Evolutionary conservation across 306 rosid genomes (phyloP).

Genomic region (Quillaja saponaria): DNA sequence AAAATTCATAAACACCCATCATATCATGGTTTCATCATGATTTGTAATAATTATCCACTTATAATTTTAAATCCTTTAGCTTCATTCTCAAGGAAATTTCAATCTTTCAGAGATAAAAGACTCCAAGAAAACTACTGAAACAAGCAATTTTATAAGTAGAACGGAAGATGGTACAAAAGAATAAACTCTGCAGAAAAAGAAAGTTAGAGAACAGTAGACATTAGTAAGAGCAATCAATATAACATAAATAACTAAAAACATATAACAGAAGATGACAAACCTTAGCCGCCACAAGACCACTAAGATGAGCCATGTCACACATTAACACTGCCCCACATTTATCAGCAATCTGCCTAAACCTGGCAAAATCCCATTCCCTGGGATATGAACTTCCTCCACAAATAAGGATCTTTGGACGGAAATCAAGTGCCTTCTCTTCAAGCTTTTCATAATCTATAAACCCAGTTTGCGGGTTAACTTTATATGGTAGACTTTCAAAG

Average conservation of each 20-base stretch:
- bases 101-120: neutral
- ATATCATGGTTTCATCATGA: constrained; percentile 6
- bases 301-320: constrained; percentile 94
- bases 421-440: constrained; percentile 79
- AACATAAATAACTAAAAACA: neutral
- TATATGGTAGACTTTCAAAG: constrained; percentile 73
- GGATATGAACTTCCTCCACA: constrained; percentile 93
- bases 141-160: too few relatives aligned
- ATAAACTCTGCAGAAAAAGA: neutral
- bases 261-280: constrained; percentile 33
- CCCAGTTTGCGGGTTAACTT: constrained; percentile 74
- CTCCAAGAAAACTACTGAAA: neutral
- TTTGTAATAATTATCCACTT: neutral
- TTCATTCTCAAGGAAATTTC: neutral
- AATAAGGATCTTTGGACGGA: constrained; percentile 76
- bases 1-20: neutral
- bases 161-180: too few relatives aligned
- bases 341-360: constrained; percentile 74
- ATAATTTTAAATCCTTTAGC: neutral
- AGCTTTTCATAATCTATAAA: constrained; percentile 75
- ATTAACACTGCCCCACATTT: constrained; percentile 77
- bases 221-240: neutral
- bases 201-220: neutral
- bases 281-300: constrained; percentile 89
- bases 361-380: constrained; percentile 75